A percentile compares a stretch with the other conserved stretches of the same genome.
Evolutionary conservation across 805 yeast genomes (phyloP).

Genomic region (Barnettozyma californica): DNA sequence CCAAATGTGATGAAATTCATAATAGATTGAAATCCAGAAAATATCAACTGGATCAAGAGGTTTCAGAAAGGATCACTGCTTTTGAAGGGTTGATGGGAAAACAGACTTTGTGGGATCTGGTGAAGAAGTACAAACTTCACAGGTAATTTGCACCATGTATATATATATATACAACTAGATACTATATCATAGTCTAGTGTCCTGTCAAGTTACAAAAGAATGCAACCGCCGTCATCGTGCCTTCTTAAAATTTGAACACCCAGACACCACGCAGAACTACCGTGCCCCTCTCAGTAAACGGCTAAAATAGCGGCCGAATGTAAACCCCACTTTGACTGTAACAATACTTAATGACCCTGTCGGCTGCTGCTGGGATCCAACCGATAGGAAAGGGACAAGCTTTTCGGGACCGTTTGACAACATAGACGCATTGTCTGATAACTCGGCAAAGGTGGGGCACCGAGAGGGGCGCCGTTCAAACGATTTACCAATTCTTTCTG

Average conservation of each 20-base stretch:
- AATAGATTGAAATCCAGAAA: background rate
- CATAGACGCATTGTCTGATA: too few relatives aligned
- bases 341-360: background rate
- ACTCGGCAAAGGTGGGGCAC: background rate
- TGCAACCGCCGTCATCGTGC: too few relatives aligned
- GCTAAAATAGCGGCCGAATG: background rate
- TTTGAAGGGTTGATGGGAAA: constrained; percentile 14
- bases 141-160: background rate
- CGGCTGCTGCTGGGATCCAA: background rate
- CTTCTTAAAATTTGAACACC: too few relatives aligned
- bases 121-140: constrained; percentile 11
- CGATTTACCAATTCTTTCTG: too few relatives aligned
- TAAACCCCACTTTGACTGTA: background rate
- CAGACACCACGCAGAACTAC: background rate
- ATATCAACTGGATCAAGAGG: background rate
- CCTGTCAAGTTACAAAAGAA: too few relatives aligned
- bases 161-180: too few relatives aligned
- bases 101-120: constrained; percentile 13
- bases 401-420: background rate
- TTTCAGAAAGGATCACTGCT: constrained; percentile 9
- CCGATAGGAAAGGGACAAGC: background rate
- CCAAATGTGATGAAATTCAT: constrained; percentile 22
- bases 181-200: too few relatives aligned
- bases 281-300: background rate
- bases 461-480: background rate